Conservation (phyloP, 352 stramenopile genomes). For the Globisporangium megalacanthum region DNA sequence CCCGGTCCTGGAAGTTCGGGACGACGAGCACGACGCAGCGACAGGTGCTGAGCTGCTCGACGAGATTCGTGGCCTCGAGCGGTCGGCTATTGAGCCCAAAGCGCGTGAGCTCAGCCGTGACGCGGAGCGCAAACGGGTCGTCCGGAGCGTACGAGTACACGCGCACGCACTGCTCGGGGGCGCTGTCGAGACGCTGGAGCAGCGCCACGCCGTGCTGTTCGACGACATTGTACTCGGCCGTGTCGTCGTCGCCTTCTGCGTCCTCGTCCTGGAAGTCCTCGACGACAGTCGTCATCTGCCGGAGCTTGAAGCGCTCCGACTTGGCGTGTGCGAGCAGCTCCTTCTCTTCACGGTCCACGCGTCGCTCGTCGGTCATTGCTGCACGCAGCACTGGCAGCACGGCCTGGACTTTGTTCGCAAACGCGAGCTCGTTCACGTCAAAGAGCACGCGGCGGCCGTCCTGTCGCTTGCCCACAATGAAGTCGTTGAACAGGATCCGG, state of each 20-base stretch:
- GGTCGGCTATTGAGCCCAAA: slow-evolving; percentile 10
- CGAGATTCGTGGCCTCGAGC: slow-evolving; percentile 10
- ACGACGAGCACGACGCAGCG: slow-evolving; percentile 32
- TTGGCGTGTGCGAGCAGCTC: slow-evolving; percentile 23
- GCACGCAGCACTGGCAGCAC: slow-evolving; percentile 42
- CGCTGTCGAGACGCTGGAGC: background rate
- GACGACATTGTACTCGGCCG: background rate
- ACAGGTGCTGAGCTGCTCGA: slow-evolving; percentile 9
- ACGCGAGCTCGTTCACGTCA: slow-evolving; percentile 42
- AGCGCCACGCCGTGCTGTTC: background rate
- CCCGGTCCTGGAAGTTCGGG: slow-evolving; percentile 24
- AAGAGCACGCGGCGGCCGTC: slow-evolving; percentile 33
- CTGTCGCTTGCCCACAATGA: slow-evolving; percentile 31
- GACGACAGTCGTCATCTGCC: slow-evolving; percentile 19
- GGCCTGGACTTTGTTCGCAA: slow-evolving; percentile 35
- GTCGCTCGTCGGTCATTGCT: slow-evolving; percentile 39
- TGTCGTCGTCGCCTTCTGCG: slow-evolving; percentile 2
- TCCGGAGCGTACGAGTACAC: slow-evolving; percentile 13
- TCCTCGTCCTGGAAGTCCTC: slow-evolving; percentile 13
- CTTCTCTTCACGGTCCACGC: slow-evolving; percentile 32
- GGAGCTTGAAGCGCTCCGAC: slow-evolving; percentile 10
- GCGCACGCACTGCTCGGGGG: slow-evolving; percentile 3
- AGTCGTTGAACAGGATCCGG: slow-evolving; percentile 48
- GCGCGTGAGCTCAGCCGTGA: slow-evolving; percentile 11
- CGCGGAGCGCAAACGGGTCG: slow-evolving; percentile 7